phyloP scores from a whole-genome alignment of 208 protist species.

The Trypanosoma vivax region DNA sequence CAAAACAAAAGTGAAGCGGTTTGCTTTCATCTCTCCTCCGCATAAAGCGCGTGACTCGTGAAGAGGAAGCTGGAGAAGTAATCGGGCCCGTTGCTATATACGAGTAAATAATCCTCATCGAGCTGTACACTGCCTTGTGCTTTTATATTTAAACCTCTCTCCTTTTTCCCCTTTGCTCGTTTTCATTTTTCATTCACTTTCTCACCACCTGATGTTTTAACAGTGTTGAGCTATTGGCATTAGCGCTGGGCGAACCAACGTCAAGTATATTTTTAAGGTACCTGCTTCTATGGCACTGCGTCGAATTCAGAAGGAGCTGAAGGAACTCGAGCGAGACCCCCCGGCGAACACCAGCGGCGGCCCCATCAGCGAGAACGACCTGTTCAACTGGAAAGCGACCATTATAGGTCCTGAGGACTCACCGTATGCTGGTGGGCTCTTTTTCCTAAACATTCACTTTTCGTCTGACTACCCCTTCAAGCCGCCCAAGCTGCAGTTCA shows the following conservation, averaged over 20 bases:
- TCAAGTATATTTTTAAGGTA: not conserved
- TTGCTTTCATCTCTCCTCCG: too few species aligned
- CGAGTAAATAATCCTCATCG: too few species aligned
- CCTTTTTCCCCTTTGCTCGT: not conserved
- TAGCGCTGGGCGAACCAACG: too few species aligned
- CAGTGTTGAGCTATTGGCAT: not conserved
- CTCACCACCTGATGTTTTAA: not conserved
- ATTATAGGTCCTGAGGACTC: constrained; percentile 95
- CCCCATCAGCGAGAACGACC: constrained; percentile 89
- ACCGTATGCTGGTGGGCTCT: constrained; percentile 96
- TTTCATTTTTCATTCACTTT: not conserved
- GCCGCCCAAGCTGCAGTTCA: constrained; percentile 91
- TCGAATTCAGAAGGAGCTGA: constrained; percentile 94
- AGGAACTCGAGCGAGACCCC: constrained; percentile 93
- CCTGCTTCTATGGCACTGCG: constrained; percentile 83
- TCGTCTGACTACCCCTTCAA: constrained; percentile 98
- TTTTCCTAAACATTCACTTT: constrained; percentile 99
- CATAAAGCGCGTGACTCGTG: too few species aligned
- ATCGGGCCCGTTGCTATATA: too few species aligned
- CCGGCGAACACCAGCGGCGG: constrained; percentile 94
- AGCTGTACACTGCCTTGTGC: too few species aligned
- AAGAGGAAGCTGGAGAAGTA: too few species aligned
- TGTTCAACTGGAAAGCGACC: constrained; percentile 97
- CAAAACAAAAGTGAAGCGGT: too few species aligned
- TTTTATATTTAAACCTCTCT: too few species aligned